Percentiles rank a stretch among this genome's conserved stretches.
phyloP scores from a whole-genome alignment of 306 rosid genomes.

The Pyrus pyrifolia region DNA sequence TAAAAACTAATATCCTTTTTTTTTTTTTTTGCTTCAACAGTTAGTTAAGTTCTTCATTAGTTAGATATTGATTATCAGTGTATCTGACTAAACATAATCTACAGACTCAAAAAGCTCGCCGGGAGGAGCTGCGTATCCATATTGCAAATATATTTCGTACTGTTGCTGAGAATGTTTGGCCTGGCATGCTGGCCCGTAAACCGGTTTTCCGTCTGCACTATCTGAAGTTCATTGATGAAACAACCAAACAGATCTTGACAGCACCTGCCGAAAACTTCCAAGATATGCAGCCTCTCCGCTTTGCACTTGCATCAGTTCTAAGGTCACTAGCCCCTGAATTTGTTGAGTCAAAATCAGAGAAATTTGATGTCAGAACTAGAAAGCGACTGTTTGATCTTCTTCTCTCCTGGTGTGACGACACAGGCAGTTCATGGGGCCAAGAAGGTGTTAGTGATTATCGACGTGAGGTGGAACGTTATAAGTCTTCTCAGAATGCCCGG shows the following conservation, averaged over 20 bases:
- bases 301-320: conserved; percentile 92
- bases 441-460: conserved; percentile 88
- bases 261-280: conserved; percentile 78
- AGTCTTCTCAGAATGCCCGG: conserved; percentile 92
- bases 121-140: conserved; percentile 93
- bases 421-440: conserved; percentile 71
- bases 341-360: conserved; percentile 93
- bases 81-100: conserved; percentile 16
- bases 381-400: conserved; percentile 90
- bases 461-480: conserved; percentile 97
- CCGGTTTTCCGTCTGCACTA: conserved; percentile 81
- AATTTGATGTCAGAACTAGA: conserved; percentile 87
- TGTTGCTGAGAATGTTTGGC: conserved; percentile 96
- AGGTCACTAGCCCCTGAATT: conserved; percentile 95
- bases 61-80: conserved; percentile 12
- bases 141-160: conserved; percentile 89
- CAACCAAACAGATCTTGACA: conserved; percentile 53
- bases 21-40: not conserved
- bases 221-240: conserved; percentile 88
- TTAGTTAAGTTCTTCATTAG: conserved; percentile 16
- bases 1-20: not conserved
- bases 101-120: conserved; percentile 90
- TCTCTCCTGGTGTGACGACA: conserved; percentile 91
- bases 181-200: conserved; percentile 83
- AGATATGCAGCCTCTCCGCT: conserved; percentile 94